phyloP scores from a whole-genome alignment of 768 basidiomycete genomes.

The Podaxis rugospora region DNA sequence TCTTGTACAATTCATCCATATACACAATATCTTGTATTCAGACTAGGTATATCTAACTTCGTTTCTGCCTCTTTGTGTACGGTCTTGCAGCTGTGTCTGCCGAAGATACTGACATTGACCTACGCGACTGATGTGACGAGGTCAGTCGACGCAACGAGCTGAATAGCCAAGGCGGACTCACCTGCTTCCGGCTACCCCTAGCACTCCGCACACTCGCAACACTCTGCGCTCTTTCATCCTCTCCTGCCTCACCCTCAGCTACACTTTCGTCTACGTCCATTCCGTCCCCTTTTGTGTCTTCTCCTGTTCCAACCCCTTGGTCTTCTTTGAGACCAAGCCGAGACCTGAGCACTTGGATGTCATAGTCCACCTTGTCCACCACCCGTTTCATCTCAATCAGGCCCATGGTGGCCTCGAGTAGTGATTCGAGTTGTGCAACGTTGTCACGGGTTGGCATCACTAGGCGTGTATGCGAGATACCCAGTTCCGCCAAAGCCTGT shows the following conservation, averaged over 20 bases:
- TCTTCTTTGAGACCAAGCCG: conserved; percentile 47
- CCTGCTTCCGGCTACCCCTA: conserved; percentile 54
- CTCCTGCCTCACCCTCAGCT: conserved; percentile 23
- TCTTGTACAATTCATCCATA: neutral
- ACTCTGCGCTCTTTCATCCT: conserved; percentile 62
- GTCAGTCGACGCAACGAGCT: neutral
- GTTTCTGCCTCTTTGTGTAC: conserved; percentile 56
- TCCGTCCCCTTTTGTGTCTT: conserved; percentile 32
- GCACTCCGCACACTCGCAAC: conserved; percentile 54
- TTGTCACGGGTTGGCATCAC: conserved; percentile 95
- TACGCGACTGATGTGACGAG: conserved; percentile 35
- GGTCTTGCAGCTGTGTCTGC: conserved; percentile 61
- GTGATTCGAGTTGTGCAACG: conserved; percentile 62
- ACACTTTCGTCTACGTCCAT: conserved; percentile 49
- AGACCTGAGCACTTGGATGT: conserved; percentile 67
- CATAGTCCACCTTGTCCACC: conserved; percentile 83
- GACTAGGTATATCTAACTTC: conserved; percentile 27
- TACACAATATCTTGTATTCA: neutral
- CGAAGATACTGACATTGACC: conserved; percentile 73
- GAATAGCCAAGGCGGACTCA: conserved; percentile 22
- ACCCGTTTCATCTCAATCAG: conserved; percentile 88
- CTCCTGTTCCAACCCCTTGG: conserved; percentile 22
- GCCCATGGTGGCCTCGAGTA: conserved; percentile 66
- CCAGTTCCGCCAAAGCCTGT: conserved; percentile 72
- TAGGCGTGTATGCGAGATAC: conserved; percentile 65